A percentile compares a stretch with the other conserved stretches of the same genome.
Evolutionary conservation across 1,284 basidiomycete genomes (phyloP).

Genomic region (Leccinum pachyderme): DNA sequence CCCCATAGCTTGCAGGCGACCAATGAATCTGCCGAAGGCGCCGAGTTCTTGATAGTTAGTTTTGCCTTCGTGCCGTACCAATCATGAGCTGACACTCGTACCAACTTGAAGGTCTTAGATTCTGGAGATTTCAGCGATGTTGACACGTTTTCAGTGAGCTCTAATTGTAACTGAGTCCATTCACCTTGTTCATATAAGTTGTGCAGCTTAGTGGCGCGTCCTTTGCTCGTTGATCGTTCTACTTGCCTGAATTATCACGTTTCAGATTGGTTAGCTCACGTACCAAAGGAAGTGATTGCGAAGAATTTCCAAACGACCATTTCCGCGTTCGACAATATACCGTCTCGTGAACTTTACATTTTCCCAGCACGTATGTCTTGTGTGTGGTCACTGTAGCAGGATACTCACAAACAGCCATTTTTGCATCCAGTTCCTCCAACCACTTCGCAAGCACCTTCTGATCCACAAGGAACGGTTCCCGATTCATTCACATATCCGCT

Average conservation of each 20-base stretch:
- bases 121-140: slow-evolving; percentile 52
- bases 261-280: slow-evolving; percentile 48
- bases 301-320: slow-evolving; percentile 47
- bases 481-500: slow-evolving; percentile 52
- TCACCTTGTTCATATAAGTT: neutral
- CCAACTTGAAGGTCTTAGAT: slow-evolving; percentile 42
- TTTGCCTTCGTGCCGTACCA: neutral
- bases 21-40: slow-evolving; percentile 40
- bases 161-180: neutral
- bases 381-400: slow-evolving; percentile 4
- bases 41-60: slow-evolving; percentile 50
- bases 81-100: neutral
- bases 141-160: slow-evolving; percentile 45
- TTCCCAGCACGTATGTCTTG: slow-evolving; percentile 42
- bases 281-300: slow-evolving; percentile 49
- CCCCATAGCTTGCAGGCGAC: slow-evolving; percentile 47
- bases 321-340: slow-evolving; percentile 46
- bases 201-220: slow-evolving; percentile 13
- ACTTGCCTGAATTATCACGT: neutral
- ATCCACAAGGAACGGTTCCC: slow-evolving; percentile 52
- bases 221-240: neutral
- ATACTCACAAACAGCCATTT: neutral
- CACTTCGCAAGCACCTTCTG: slow-evolving; percentile 44
- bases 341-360: slow-evolving; percentile 48
- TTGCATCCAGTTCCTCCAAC: slow-evolving; percentile 38